Conservation (phyloP, 2,329 filamentous ascomycete genomes). For the Monosporascus sp. region DNA sequence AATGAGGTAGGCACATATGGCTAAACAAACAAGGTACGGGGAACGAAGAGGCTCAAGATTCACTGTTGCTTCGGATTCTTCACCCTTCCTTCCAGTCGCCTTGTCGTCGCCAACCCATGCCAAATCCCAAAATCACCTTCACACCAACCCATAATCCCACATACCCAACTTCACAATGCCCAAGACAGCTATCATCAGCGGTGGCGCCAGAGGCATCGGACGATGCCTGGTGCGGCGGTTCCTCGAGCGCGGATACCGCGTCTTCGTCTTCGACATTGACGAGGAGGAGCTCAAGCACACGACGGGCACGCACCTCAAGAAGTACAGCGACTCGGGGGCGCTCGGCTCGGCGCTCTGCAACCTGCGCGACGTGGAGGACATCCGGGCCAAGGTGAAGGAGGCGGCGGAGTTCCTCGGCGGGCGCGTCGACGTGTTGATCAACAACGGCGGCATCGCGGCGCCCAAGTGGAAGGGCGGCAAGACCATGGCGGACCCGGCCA, state of each 20-base stretch:
- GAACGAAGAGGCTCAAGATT: too few species aligned
- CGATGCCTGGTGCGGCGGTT: constrained; percentile 38
- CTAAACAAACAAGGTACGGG: too few species aligned
- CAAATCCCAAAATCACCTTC: too few species aligned
- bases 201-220: constrained; percentile 40
- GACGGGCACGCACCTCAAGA: constrained; percentile 23
- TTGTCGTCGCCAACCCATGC: too few species aligned
- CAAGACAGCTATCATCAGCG: constrained; percentile 13
- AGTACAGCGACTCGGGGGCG: constrained; percentile 17
- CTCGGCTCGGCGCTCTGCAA: constrained; percentile 35
- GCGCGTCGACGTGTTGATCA: constrained; percentile 33
- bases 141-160: too few species aligned
- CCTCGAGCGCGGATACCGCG: constrained; percentile 33
- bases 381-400: constrained; percentile 29
- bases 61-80: too few species aligned
- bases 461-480: constrained; percentile 37
- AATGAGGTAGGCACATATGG: too few species aligned
- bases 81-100: too few species aligned
- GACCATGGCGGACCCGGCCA: constrained; percentile 39
- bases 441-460: constrained; percentile 31
- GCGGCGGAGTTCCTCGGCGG: constrained; percentile 31
- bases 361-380: constrained; percentile 31
- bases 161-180: neutral
- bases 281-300: constrained; percentile 33
- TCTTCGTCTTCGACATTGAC: constrained; percentile 40